Evolutionary conservation across 495 filamentous ascomycete species (phyloP).

Genomic region (Elasticomyces elasticus): DNA sequence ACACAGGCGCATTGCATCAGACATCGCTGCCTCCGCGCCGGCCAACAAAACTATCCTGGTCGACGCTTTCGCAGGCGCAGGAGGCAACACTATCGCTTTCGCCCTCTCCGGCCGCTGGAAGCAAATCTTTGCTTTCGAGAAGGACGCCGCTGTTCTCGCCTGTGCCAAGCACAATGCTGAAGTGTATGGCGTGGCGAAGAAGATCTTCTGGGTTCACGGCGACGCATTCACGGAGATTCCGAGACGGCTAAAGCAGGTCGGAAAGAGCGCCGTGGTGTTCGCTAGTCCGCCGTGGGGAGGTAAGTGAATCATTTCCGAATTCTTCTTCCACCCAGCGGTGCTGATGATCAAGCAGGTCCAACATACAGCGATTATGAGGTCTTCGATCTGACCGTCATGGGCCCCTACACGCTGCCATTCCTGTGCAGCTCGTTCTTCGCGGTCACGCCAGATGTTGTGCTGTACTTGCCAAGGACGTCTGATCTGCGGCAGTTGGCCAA

Average conservation of each 20-base stretch:
- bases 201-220: conserved; percentile 74
- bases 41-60: conserved; percentile 51
- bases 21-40: conserved; percentile 50
- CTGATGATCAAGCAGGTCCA: conserved; percentile 43
- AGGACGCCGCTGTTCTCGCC: conserved; percentile 59
- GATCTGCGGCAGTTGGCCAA: conserved; percentile 73
- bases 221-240: conserved; percentile 63
- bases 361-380: conserved; percentile 65
- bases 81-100: conserved; percentile 92
- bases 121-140: conserved; percentile 79
- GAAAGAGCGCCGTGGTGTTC: conserved; percentile 56
- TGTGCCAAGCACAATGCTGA: conserved; percentile 90
- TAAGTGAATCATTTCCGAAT: conserved; percentile 28
- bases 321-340: background rate
- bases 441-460: conserved; percentile 46
- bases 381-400: conserved; percentile 79
- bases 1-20: conserved; percentile 57
- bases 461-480: conserved; percentile 84
- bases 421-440: conserved; percentile 51
- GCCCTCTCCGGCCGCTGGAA: conserved; percentile 66
- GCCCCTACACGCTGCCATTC: conserved; percentile 63
- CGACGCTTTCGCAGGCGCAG: conserved; percentile 83
- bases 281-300: conserved; percentile 93
- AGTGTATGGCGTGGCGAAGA: conserved; percentile 69
- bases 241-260: conserved; percentile 20